These are phyloP conservation scores for Talaromyces sp. DNA, from an alignment of 2,329 filamentous ascomycete species.

Conservation along the genomic window DNA sequence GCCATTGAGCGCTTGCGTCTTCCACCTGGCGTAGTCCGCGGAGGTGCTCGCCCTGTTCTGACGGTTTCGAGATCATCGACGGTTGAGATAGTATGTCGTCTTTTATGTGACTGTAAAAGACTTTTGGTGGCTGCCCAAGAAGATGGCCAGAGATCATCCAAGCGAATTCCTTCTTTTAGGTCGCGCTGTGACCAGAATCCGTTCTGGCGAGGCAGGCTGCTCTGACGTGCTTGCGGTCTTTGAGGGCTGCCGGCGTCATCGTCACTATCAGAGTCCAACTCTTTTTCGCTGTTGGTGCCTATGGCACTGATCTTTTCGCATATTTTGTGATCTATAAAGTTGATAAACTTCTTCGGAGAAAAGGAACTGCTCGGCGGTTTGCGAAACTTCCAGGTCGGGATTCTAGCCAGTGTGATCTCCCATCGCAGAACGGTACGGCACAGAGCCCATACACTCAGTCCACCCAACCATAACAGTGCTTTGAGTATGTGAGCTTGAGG, in stretches of 20 bases:
- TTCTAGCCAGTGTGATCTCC: constrained; percentile 79
- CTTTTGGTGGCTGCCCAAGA: constrained; percentile 21
- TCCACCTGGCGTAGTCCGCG: constrained; percentile 56
- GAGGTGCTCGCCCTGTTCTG: constrained; percentile 24
- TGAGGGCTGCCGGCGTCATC: constrained; percentile 26
- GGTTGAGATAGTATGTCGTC: constrained; percentile 54
- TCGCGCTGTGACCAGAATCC: constrained; percentile 15
- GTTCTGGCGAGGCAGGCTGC: constrained; percentile 16
- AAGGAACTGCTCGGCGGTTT: constrained; percentile 46
- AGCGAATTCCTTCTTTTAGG: constrained; percentile 22
- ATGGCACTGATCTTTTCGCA: constrained; percentile 49
- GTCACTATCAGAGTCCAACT: constrained; percentile 39
- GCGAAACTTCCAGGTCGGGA: constrained; percentile 86
- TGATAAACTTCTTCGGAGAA: constrained; percentile 38
- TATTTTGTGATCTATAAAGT: constrained; percentile 42
- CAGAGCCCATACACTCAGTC: constrained; percentile 67
- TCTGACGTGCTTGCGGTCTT: constrained; percentile 29
- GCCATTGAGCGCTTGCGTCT: constrained; percentile 64
- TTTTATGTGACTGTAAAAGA: constrained; percentile 20
- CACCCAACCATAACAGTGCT: constrained; percentile 79
- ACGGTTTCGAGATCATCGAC: constrained; percentile 29
- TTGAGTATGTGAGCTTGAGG: constrained; percentile 84
- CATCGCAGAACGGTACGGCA: constrained; percentile 73
- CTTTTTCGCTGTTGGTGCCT: constrained; percentile 30
- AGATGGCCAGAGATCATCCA: constrained; percentile 25